Conservation (phyloP, 345 rosid genomes). For the Jatropha curcas region DNA sequence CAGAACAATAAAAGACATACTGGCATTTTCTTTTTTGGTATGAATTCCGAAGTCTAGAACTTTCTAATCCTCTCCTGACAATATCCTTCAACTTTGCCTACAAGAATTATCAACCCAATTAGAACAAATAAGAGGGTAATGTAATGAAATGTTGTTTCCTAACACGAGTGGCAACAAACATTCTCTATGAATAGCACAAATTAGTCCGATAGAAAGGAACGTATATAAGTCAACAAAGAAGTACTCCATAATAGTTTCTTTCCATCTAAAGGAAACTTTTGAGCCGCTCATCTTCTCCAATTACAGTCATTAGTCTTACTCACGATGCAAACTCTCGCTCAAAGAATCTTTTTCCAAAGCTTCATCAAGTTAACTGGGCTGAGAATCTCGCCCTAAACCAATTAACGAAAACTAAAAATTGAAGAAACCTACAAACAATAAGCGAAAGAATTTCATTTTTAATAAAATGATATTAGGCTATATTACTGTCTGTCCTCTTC, state of each 20-base stretch:
- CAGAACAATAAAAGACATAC: constrained; percentile 47
- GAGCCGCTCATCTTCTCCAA: constrained; percentile 61
- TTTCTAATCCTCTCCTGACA: constrained; percentile 47
- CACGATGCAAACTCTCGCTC: constrained; percentile 59
- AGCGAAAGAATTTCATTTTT: not conserved
- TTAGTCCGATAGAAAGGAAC: not conserved
- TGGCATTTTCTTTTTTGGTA: constrained; percentile 71
- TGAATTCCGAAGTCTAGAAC: constrained; percentile 49
- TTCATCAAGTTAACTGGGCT: constrained; percentile 70
- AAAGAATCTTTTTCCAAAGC: constrained; percentile 79
- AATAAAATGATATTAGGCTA: constrained; percentile 2
- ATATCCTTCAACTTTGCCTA: constrained; percentile 62
- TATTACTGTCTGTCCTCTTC: constrained; percentile 58
- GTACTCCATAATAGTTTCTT: too few species aligned
- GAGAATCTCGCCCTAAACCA: constrained; percentile 69
- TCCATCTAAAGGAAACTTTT: constrained; percentile 66
- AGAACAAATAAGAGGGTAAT: not conserved
- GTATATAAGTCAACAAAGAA: not conserved
- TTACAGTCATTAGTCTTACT: constrained; percentile 33
- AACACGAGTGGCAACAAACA: not conserved
- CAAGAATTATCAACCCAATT: constrained; percentile 6
- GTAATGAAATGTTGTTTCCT: not conserved
- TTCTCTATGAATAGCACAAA: not conserved
- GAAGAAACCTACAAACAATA: not conserved
- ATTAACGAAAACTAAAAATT: not conserved